Percentiles rank a stretch among this genome's conserved stretches.
Evolutionary conservation across 1,139 yeast genomes (phyloP).

Genomic region (Blastobotrys malaysiensis): DNA sequence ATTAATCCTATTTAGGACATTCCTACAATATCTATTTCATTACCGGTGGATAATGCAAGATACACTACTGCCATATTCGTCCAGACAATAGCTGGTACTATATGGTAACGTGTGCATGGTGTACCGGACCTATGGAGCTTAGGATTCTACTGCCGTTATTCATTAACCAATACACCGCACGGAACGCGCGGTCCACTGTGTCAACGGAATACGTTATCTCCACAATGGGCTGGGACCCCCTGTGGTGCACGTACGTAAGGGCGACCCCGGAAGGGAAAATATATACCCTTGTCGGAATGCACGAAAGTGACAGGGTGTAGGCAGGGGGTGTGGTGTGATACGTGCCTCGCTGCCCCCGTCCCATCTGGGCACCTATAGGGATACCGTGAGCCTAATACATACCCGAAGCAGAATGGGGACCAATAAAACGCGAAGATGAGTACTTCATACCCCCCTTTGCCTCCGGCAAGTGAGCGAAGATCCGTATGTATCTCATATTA

Average conservation of each 20-base stretch:
- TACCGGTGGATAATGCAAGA: no score
- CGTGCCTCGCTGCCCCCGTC: not conserved
- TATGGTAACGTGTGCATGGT: no score
- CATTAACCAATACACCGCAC: no score
- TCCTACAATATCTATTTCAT: no score
- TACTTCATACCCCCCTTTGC: not conserved
- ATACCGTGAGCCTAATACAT: not conserved
- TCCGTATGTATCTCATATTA: not conserved
- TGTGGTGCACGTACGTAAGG: not conserved
- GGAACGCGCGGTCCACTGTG: no score
- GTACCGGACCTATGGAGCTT: no score
- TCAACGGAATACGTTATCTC: not conserved
- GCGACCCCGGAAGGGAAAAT: not conserved
- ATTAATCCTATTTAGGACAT: no score
- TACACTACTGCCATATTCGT: no score
- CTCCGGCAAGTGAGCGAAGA: not conserved
- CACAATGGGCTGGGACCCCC: not conserved
- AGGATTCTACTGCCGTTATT: no score
- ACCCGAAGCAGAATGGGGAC: not conserved
- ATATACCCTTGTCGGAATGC: not conserved
- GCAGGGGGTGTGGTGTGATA: slow-evolving; percentile 1
- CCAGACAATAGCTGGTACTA: no score
- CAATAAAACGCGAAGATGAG: not conserved
- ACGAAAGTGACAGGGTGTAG: not conserved
- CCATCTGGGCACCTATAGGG: not conserved